Conservation (phyloP, 352 stramenopile species). For the Phytophthora multivora region DNA sequence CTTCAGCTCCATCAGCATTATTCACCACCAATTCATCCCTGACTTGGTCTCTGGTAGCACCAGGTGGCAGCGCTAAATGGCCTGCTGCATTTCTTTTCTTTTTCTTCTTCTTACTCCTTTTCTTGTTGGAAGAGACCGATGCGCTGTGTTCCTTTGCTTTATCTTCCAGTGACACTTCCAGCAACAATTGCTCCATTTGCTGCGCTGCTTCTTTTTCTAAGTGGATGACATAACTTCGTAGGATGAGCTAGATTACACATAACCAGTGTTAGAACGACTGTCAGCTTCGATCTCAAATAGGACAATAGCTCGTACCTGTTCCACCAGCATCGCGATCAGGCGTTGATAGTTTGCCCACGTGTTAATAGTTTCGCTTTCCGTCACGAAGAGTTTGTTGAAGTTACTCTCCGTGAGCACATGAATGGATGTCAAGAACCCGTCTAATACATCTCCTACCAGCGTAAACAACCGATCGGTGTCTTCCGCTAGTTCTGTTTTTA, state of each 20-base stretch:
- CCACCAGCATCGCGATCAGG: slow-evolving; percentile 85
- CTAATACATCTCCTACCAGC: slow-evolving; percentile 66
- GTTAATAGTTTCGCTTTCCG: slow-evolving; percentile 80
- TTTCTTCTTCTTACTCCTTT: slow-evolving; percentile 51
- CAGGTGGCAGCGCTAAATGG: neutral
- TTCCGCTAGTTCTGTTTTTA: slow-evolving; percentile 86
- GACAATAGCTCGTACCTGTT: slow-evolving; percentile 47
- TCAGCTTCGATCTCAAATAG: neutral
- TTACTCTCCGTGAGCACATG: slow-evolving; percentile 68
- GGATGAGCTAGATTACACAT: slow-evolving; percentile 55
- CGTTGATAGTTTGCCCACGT: slow-evolving; percentile 84
- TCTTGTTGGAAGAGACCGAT: slow-evolving; percentile 29
- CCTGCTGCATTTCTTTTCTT: slow-evolving; percentile 34
- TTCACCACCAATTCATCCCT: neutral
- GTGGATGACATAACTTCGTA: slow-evolving; percentile 72
- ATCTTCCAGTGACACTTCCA: slow-evolving; percentile 56
- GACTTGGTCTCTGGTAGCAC: neutral
- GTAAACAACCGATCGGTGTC: slow-evolving; percentile 65
- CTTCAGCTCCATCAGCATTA: neutral
- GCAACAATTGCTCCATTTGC: slow-evolving; percentile 81
- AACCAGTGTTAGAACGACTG: neutral
- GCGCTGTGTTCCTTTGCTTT: slow-evolving; percentile 1
- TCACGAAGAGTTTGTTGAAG: slow-evolving; percentile 76
- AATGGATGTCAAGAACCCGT: slow-evolving; percentile 63
- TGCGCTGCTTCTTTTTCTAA: slow-evolving; percentile 67